These are phyloP conservation scores for Neltuma alba DNA, from an alignment of 306 rosid species.

Conservation along the genomic window DNA sequence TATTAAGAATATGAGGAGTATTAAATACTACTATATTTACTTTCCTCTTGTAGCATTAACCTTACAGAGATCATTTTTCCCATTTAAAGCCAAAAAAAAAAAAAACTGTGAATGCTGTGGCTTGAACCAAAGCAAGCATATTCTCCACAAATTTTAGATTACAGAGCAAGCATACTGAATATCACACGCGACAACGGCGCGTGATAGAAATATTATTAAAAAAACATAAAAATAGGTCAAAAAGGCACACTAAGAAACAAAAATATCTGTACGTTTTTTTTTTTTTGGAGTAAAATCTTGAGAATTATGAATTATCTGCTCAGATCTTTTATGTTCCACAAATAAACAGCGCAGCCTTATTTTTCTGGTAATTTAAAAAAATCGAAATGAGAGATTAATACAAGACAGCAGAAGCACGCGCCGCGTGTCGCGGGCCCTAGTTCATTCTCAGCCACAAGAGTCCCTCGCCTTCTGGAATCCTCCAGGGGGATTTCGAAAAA, in stretches of 20 bases:
- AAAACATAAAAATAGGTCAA: not conserved
- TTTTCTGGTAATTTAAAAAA: not conserved
- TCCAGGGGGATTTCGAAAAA: not conserved
- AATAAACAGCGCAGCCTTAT: not conserved
- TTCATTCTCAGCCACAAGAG: not conserved
- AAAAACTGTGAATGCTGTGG: not conserved
- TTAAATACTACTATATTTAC: too few relatives aligned
- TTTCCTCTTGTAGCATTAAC: not conserved
- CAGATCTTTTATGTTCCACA: not conserved
- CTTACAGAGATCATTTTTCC: not conserved
- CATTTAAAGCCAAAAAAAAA: not conserved
- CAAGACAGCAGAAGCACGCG: not conserved
- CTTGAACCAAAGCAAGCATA: not conserved
- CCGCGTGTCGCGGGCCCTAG: not conserved
- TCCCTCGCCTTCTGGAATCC: not conserved
- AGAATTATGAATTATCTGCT: conserved; percentile 4
- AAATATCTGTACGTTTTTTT: not conserved
- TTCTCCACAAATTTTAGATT: not conserved
- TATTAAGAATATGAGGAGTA: too few relatives aligned
- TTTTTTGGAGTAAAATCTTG: not conserved
- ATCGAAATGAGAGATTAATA: not conserved
- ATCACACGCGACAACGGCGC: not conserved
- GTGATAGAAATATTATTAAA: not conserved
- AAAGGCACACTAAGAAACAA: not conserved
- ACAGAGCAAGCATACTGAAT: not conserved